Conservation (phyloP, 768 basidiomycete species). For the Suillus americanus region DNA sequence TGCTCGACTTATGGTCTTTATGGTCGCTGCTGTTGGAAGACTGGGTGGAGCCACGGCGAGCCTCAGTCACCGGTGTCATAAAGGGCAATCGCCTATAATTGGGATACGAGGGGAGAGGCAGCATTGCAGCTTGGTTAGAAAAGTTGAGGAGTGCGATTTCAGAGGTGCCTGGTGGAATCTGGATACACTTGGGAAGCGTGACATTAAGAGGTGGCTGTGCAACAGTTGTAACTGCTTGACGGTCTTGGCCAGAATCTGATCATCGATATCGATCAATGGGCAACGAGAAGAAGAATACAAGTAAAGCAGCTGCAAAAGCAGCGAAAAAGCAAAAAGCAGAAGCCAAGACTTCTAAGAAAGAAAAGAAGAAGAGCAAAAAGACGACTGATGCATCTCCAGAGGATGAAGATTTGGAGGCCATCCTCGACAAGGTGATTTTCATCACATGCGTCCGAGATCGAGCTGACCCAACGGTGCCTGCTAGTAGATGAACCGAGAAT, state of each 20-base stretch:
- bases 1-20: too few relatives aligned
- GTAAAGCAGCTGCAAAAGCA: conserved; percentile 48
- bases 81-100: too few relatives aligned
- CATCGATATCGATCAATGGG: conserved; percentile 12
- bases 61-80: too few relatives aligned
- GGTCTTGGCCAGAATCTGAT: not conserved
- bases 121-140: too few relatives aligned
- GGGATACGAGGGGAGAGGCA: too few relatives aligned
- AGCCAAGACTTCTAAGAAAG: conserved; percentile 70
- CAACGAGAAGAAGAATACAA: conserved; percentile 17
- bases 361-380: conserved; percentile 58
- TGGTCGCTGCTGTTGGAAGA: too few relatives aligned
- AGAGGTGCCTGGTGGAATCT: too few relatives aligned
- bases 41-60: too few relatives aligned
- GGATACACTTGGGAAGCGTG: too few relatives aligned
- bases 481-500: conserved; percentile 76
- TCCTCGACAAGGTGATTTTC: conserved; percentile 68
- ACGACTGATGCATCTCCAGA: conserved; percentile 58
- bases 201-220: too few relatives aligned
- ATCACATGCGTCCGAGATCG: conserved; percentile 3
- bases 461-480: conserved; percentile 7
- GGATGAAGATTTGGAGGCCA: conserved; percentile 79
- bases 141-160: too few relatives aligned
- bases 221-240: too few relatives aligned
- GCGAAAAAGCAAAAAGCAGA: conserved; percentile 67